Base-by-base conservation (phyloP, 352 stramenopile genomes). In the Phytophthora cryptogea region DNA sequence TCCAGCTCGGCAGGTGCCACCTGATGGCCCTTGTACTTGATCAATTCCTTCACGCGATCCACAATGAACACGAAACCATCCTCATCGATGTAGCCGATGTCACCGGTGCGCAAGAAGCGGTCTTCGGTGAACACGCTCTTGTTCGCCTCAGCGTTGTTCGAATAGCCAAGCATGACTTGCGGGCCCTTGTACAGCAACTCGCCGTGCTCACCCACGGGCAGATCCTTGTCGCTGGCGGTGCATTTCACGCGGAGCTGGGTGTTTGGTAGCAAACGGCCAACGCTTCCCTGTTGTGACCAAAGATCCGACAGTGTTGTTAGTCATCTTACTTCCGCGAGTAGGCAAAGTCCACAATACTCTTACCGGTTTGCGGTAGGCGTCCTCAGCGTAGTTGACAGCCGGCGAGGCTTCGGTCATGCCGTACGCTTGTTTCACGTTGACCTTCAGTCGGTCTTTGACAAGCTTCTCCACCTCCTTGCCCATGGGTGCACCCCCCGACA, bases 11-110 rank as follows among this genome's bases (percentile, higher is more conserved):
- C 92, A 10, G 92, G 94, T 9, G 91, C 87, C n/a, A 98, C 76
- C 54, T 95, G 92, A 56, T 94, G 92, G 5, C 92, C 94, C 55
- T 96, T 96, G 54, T 96, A 92, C 77, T 98, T 98, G 72, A 98
- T 98, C 27, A 98, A 59, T 63, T 98, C 92, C 76, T 98, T 98
- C 10, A 96, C 72, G 14, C 94, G 76, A 66, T 98, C 94, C 0
- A 89, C 86, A 43, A 98, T 95, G 60, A 90, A 97, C 11, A 98
- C 83, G 59, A 78, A 97, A 6, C 90, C 92, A 32, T 98, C 88
- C 23, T 95, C 80, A 62, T 98, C 92, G 43, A 98, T 92, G 52
- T 89, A 86, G 4, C 80, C 90, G 27, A 97, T 72, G 72, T 98
- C 94, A 20, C 92, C 94, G 7, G 90, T 97, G 42, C 80, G 74